These are phyloP conservation scores for Kernera saxatilis DNA, from an alignment of 345 rosid genomes.

Conservation along the genomic window DNA sequence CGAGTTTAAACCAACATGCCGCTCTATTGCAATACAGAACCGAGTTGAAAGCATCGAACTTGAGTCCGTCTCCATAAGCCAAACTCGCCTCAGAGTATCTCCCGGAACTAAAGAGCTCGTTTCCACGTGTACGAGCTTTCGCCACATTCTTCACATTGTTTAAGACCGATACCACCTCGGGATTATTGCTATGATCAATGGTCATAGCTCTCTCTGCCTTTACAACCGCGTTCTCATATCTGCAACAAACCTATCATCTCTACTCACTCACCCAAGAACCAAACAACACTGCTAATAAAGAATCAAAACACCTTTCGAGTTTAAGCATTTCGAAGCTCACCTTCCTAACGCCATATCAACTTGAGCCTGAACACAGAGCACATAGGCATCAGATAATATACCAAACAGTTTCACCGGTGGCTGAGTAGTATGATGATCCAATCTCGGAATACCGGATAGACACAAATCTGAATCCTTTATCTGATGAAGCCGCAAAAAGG, in stretches of 20 bases:
- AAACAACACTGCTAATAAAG: slow-evolving; percentile 26
- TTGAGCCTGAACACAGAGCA: slow-evolving; percentile 67
- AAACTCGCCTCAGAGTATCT: slow-evolving; percentile 79
- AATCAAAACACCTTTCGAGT: background rate
- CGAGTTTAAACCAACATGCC: slow-evolving; percentile 91
- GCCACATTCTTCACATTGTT: slow-evolving; percentile 64
- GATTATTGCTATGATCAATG: slow-evolving; percentile 50
- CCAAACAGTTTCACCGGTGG: slow-evolving; percentile 42
- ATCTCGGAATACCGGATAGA: slow-evolving; percentile 41
- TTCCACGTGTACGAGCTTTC: slow-evolving; percentile 75
- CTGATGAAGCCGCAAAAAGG: slow-evolving; percentile 72
- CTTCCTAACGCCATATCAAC: slow-evolving; percentile 94
- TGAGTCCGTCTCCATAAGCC: slow-evolving; percentile 93
- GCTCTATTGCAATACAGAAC: slow-evolving; percentile 97
- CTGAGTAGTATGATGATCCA: slow-evolving; percentile 29
- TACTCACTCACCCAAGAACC: slow-evolving; percentile 38
- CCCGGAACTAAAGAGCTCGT: slow-evolving; percentile 70
- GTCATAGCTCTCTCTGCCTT: slow-evolving; percentile 72
- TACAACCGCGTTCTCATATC: slow-evolving; percentile 82
- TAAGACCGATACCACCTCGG: slow-evolving; percentile 46
- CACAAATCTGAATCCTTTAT: slow-evolving; percentile 65
- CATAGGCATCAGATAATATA: slow-evolving; percentile 68
- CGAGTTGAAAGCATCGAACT: slow-evolving; percentile 56
- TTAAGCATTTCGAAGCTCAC: slow-evolving; percentile 50
- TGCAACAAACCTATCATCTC: slow-evolving; percentile 57